phyloP scores from a whole-genome alignment of 306 rosid genomes.

The Casuarina cunninghamiana region DNA sequence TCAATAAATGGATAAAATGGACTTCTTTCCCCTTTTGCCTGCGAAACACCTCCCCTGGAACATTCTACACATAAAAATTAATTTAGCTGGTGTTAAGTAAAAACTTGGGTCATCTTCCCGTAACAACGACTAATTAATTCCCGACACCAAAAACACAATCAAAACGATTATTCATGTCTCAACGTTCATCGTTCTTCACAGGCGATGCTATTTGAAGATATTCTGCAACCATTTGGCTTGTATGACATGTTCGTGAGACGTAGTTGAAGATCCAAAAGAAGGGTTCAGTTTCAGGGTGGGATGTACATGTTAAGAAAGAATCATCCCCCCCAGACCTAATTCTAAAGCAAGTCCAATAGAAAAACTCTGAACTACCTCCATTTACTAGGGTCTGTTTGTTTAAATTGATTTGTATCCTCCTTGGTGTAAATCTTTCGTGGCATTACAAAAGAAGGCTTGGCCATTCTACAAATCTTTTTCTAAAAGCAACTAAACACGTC shows the following conservation, averaged over 20 bases:
- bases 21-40: neutral
- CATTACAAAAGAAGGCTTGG: neutral
- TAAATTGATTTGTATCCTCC: neutral
- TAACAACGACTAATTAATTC: neutral
- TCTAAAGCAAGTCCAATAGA: neutral
- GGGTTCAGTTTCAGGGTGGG: neutral
- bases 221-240: no score
- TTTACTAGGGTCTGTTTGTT: neutral
- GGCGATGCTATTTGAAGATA: no score
- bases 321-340: neutral
- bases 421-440: neutral
- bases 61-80: neutral
- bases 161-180: neutral
- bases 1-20: neutral
- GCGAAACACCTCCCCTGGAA: neutral
- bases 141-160: neutral
- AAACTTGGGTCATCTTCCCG: neutral
- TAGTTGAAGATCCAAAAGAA: neutral
- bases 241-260: no score
- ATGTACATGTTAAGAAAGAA: neutral
- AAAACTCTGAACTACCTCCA: neutral
- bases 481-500: slow-evolving; percentile 44
- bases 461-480: slow-evolving; percentile 17
- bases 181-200: no score
- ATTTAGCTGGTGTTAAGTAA: neutral